Percentiles rank a stretch among this genome's conserved stretches.
phyloP scores from a whole-genome alignment of 768 basidiomycete genomes.

The Neoboletus subvelutipes region DNA sequence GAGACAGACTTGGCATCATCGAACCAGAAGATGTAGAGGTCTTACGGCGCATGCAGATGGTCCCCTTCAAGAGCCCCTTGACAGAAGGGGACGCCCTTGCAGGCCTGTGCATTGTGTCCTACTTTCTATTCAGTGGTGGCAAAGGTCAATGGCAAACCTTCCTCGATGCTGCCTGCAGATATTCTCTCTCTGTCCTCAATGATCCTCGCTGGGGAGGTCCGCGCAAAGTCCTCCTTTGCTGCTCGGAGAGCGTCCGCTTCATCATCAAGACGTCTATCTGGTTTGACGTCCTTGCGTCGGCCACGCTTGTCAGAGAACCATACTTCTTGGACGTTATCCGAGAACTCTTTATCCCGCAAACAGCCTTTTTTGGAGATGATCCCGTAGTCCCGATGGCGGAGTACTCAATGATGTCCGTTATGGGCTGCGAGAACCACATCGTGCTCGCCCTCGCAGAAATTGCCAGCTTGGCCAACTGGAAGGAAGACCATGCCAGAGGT shows the following conservation, averaged over 20 bases:
- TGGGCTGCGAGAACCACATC: conserved; percentile 82
- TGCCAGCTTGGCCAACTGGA: conserved; percentile 65
- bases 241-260: conserved; percentile 56
- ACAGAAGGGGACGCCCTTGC: conserved; percentile 76
- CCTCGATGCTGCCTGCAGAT: conserved; percentile 58
- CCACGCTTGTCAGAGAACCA: conserved; percentile 63
- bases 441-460: conserved; percentile 80
- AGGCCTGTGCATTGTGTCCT: conserved; percentile 71
- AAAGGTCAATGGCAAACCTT: conserved; percentile 67
- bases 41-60: conserved; percentile 26
- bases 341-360: conserved; percentile 45
- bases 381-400: conserved; percentile 39
- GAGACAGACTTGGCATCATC: conserved; percentile 19
- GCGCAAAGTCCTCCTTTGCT: conserved; percentile 44
- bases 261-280: conserved; percentile 83
- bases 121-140: conserved; percentile 77
- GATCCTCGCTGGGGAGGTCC: conserved; percentile 38
- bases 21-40: conserved; percentile 25
- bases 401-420: conserved; percentile 76
- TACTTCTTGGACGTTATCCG: conserved; percentile 57
- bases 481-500: conserved; percentile 38
- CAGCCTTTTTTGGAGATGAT: conserved; percentile 30
- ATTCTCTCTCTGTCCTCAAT: conserved; percentile 50
- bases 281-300: conserved; percentile 82
- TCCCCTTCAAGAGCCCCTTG: conserved; percentile 22